Evolutionary conservation across 306 rosid genomes (phyloP).

Genomic region (Cercis canadensis): DNA sequence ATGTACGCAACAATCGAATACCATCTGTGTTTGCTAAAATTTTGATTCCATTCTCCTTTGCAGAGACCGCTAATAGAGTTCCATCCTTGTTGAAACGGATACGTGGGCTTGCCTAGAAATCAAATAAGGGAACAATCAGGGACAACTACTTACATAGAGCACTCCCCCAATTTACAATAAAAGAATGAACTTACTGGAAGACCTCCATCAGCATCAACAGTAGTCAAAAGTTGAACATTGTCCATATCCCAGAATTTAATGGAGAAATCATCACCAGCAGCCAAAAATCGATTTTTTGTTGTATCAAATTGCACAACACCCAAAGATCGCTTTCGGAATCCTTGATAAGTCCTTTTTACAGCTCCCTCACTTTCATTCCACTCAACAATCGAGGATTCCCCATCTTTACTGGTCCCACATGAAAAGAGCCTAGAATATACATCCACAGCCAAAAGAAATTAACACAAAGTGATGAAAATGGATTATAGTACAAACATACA

Average conservation of each 20-base stretch:
- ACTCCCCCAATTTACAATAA: slow-evolving; percentile 21
- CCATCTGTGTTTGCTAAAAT: slow-evolving; percentile 85
- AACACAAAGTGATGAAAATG: slow-evolving; percentile 9
- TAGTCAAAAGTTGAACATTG: slow-evolving; percentile 72
- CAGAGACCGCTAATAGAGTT: slow-evolving; percentile 87
- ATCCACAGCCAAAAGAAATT: slow-evolving; percentile 17
- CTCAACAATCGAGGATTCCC: slow-evolving; percentile 94
- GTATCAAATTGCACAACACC: slow-evolving; percentile 96
- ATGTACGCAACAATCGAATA: slow-evolving; percentile 52
- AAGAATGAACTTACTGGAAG: slow-evolving; percentile 75
- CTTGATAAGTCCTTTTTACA: slow-evolving; percentile 88
- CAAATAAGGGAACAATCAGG: slow-evolving; percentile 38
- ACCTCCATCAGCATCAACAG: slow-evolving; percentile 95
- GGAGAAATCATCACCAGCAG: slow-evolving; percentile 94
- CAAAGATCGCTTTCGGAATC: slow-evolving; percentile 86
- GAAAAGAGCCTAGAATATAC: slow-evolving; percentile 80
- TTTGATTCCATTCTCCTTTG: slow-evolving; percentile 89
- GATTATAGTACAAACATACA: slow-evolving; percentile 4
- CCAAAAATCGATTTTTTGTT: slow-evolving; percentile 87
- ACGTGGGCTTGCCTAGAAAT: slow-evolving; percentile 86
- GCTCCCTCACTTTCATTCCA: slow-evolving; percentile 99
- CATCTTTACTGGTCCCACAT: slow-evolving; percentile 93
- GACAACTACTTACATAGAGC: slow-evolving; percentile 20
- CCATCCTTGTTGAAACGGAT: slow-evolving; percentile 99
- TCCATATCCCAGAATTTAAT: slow-evolving; percentile 99